These are phyloP conservation scores for Toxicodendron radicans DNA, from an alignment of 345 rosid species.

Conservation along the genomic window DNA sequence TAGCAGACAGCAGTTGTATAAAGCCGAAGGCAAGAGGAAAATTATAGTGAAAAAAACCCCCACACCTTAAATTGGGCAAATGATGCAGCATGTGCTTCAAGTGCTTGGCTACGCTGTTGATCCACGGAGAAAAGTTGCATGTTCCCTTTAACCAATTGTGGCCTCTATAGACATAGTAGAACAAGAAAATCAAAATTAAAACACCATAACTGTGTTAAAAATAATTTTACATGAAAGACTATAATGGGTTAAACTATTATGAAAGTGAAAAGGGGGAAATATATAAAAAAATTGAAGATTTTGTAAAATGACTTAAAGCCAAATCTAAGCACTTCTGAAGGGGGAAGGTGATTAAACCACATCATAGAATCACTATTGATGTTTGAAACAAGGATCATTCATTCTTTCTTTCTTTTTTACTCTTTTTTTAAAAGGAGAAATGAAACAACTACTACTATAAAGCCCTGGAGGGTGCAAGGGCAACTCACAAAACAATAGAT, in stretches of 20 bases:
- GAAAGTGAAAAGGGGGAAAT: background rate
- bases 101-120: slow-evolving; percentile 98
- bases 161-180: slow-evolving; percentile 50
- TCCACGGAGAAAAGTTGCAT: slow-evolving; percentile 96
- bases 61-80: slow-evolving; percentile 85
- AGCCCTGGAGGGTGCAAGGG: background rate
- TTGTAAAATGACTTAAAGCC: background rate
- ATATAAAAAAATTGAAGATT: background rate
- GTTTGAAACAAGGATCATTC: background rate
- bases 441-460: background rate
- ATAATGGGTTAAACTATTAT: background rate
- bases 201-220: background rate
- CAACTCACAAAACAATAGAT: background rate
- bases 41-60: background rate
- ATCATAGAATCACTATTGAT: background rate
- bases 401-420: background rate
- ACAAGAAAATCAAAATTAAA: slow-evolving; percentile 18
- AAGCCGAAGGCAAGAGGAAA: background rate
- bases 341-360: background rate
- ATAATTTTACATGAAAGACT: background rate
- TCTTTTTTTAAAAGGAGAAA: background rate
- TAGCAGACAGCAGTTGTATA: background rate
- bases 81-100: slow-evolving; percentile 99
- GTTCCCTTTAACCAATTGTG: slow-evolving; percentile 89
- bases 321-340: background rate